These are phyloP conservation scores for Vicia villosa DNA, from an alignment of 306 rosid genomes.

Conservation along the genomic window DNA sequence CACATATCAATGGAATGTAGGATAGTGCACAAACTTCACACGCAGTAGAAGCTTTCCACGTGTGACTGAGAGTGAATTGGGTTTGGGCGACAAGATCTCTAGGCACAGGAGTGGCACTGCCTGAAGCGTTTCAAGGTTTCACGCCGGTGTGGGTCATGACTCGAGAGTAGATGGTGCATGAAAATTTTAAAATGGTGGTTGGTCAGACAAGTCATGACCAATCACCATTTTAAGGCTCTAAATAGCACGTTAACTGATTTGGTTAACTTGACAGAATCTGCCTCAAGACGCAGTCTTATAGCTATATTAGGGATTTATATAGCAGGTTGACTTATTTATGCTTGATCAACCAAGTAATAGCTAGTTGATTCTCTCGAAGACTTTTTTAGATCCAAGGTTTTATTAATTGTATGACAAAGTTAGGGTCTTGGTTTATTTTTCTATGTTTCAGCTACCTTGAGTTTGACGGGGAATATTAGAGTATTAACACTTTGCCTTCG, in stretches of 20 bases:
- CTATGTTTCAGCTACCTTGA: background rate
- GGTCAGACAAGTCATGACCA: background rate
- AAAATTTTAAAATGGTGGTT: background rate
- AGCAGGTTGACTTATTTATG: background rate
- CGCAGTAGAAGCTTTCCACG: no score
- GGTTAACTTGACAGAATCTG: background rate
- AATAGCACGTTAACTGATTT: background rate
- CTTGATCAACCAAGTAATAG: background rate
- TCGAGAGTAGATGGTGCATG: background rate
- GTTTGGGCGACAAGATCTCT: background rate
- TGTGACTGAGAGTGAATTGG: background rate
- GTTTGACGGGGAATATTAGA: background rate
- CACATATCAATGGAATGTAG: background rate
- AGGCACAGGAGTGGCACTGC: background rate
- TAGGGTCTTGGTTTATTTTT: slow-evolving; percentile 6
- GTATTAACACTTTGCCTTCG: background rate
- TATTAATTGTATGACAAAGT: background rate
- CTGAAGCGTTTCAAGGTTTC: background rate
- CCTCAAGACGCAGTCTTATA: background rate
- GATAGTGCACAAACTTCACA: background rate
- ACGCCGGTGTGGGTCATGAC: background rate
- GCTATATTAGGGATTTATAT: background rate
- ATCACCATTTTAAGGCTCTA: background rate
- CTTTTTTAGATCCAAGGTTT: background rate
- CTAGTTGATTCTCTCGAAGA: background rate